Evolutionary conservation across 495 filamentous ascomycete genomes (phyloP).

Genomic region (Penicillium cataractarum): DNA sequence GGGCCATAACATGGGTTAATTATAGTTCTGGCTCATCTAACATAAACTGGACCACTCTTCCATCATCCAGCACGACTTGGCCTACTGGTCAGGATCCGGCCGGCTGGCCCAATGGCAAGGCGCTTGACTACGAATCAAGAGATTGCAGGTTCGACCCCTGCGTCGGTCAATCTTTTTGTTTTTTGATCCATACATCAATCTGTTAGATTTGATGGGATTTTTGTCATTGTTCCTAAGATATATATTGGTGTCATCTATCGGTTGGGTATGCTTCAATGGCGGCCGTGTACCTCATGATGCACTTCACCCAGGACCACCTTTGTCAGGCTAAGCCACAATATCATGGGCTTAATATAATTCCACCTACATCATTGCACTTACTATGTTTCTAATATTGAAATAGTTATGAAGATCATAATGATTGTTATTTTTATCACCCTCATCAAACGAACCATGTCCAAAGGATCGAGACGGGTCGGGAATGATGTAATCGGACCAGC

Average conservation of each 20-base stretch:
- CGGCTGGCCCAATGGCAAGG: constrained; percentile 71
- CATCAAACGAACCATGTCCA: background rate
- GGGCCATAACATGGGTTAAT: background rate
- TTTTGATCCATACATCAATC: background rate
- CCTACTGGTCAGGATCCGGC: constrained; percentile 16
- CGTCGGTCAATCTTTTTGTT: constrained; percentile 43
- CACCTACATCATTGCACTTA: background rate
- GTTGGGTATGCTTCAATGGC: too few species aligned
- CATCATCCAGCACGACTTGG: background rate
- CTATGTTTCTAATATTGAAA: too few species aligned
- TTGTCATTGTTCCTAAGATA: background rate
- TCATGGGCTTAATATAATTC: background rate
- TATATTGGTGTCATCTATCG: too few species aligned
- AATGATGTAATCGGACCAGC: constrained; percentile 20
- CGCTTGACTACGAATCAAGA: constrained; percentile 75
- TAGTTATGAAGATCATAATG: background rate
- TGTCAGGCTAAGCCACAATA: too few species aligned
- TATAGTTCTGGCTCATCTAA: background rate
- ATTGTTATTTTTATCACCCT: background rate
- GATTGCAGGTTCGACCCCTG: constrained; percentile 56
- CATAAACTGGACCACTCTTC: background rate
- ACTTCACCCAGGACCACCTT: too few species aligned
- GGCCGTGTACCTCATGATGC: too few species aligned
- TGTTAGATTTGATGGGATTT: too few species aligned
- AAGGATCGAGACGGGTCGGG: background rate